Base-by-base conservation (phyloP, 139 green algal genomes). In the Dunaliella sp. region DNA sequence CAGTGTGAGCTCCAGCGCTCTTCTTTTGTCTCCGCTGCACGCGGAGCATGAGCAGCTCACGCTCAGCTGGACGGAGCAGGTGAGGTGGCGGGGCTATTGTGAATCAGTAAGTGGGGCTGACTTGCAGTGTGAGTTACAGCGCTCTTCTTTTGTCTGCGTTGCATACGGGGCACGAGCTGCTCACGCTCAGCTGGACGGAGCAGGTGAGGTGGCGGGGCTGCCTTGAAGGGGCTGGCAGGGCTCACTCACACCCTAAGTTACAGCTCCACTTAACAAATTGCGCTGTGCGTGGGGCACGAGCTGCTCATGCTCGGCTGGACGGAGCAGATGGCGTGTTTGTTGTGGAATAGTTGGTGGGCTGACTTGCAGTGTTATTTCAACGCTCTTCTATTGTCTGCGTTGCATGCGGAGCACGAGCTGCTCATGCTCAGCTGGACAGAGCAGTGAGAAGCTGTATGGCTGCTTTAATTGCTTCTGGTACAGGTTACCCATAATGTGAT, bases 11-110 rank as follows among this genome's bases (percentile, higher is more conserved):
- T n/a, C n/a, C n/a, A n/a, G n/a, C n/a, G n/a, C n/a, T n/a, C n/a
- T n/a, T n/a, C n/a, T n/a, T n/a, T n/a, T n/a, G 80, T 24, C 34
- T 21, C 25, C 80, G 7, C 38, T 84, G 80, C 80, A 84, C 37
- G 80, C 80, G 38, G 80, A 38, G 1, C 80, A 84, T 1, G 38
- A 84, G 80, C 37, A 77, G 80, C 80, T 84, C 26, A 76, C 32
- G 38, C 38, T 38, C 38, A 26, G 26, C 22, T 84, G 80, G 80
- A 28, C 32, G 38, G 80, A 84, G 80, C 80, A 84, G 80, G 28
- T 48, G 30, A 82, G 16, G 7, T 26, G 7, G 48, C 16, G 48
- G 48, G 48, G 48, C n/a, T n/a, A n/a, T n/a, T n/a, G n/a, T n/a
- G n/a, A n/a, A n/a, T n/a, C n/a, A n/a, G n/a, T n/a, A n/a, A n/a